Base-by-base conservation (phyloP, 371 early-diverging fungal genomes). In the Circinella minor region DNA sequence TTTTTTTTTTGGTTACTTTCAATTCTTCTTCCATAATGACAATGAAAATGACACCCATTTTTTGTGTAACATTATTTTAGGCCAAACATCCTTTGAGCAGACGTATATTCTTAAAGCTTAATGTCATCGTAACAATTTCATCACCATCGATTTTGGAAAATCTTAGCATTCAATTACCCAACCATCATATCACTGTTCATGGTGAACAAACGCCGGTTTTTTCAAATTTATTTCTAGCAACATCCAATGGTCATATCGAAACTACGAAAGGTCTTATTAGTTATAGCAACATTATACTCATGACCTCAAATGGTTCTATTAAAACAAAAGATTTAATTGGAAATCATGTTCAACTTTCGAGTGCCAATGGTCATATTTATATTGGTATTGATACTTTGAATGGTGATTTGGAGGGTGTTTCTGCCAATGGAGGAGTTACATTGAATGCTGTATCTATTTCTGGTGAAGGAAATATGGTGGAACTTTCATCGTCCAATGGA, bases 401-500 rank as follows among this genome's bases (percentile, higher is more conserved):
- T 5, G 47, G 48, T 37, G n/a, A 47, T n/a, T 38, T 49, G 18
- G 34, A 3, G 3, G 36, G 13, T 1, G 49, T 54, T 11, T 36
- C 54, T 3, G 49, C 65, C 0, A 65, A 54, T 38, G 65, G 65
- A 7, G 36, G 36, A 15, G 36, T 54, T 36, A 9, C 2, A n/a
- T 34, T 65, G 37, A 38, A n/a, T 15, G 65, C n/a, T 18, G 38
- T 20, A 4, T 15, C 65, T 1, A 57, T 57, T n/a, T 10, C 34
- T 5, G 48, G 34, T 3, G 36, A 51, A 17, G 11, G 54, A 43
- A 43, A 11, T 54, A 18, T 51, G 17, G 38, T 36, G 7, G 6
- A 14, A 11, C 36, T 65, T 36, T 51, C 54, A 4, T 36, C 65
- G 11, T 18, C 65, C 9, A 65, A 54, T 54, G 65, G 65, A 18